Evolutionary conservation across 495 filamentous ascomycete species (phyloP).

Genomic region (Penicillium antarcticum): DNA sequence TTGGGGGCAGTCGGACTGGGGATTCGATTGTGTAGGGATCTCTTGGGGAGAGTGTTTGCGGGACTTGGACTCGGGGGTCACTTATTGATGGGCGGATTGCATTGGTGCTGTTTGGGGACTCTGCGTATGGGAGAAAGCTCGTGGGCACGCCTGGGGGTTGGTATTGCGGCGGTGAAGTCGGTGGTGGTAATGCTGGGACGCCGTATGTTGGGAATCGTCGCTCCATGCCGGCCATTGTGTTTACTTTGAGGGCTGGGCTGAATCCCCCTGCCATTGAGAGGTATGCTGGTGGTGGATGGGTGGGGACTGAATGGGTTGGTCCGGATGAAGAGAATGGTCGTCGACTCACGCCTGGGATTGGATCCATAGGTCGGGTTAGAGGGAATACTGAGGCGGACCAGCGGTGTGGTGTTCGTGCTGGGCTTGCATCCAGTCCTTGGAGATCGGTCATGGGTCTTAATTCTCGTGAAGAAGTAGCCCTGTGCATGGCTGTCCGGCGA

Average conservation of each 20-base stretch:
- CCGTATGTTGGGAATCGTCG: slow-evolving; percentile 28
- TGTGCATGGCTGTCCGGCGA: slow-evolving; percentile 32
- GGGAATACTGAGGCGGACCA: slow-evolving; percentile 39
- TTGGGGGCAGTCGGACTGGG: slow-evolving; percentile 43
- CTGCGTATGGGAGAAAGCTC: slow-evolving; percentile 26
- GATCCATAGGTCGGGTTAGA: slow-evolving; percentile 31
- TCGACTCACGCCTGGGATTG: slow-evolving; percentile 27
- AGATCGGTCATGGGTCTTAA: slow-evolving; percentile 45
- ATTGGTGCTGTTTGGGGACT: slow-evolving; percentile 18
- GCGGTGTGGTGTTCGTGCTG: slow-evolving; percentile 27
- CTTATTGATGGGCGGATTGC: slow-evolving; percentile 24
- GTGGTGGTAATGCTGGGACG: slow-evolving; percentile 26
- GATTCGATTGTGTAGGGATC: slow-evolving; percentile 32
- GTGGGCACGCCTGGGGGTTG: slow-evolving; percentile 20
- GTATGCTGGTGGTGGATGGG: slow-evolving; percentile 29
- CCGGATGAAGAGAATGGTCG: slow-evolving; percentile 41
- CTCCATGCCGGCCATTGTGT: slow-evolving; percentile 25
- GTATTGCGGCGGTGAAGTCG: slow-evolving; percentile 38
- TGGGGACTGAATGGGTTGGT: slow-evolving; percentile 23
- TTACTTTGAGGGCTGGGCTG: slow-evolving; percentile 27
- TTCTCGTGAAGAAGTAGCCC: slow-evolving; percentile 42
- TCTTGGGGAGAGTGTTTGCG: slow-evolving; percentile 20
- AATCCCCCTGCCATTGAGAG: slow-evolving; percentile 26
- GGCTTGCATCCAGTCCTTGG: slow-evolving; percentile 23
- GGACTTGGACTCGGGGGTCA: slow-evolving; percentile 24